Evolutionary conservation across 331 rosid genomes (phyloP).

Genomic region (Cydonia oblonga): DNA sequence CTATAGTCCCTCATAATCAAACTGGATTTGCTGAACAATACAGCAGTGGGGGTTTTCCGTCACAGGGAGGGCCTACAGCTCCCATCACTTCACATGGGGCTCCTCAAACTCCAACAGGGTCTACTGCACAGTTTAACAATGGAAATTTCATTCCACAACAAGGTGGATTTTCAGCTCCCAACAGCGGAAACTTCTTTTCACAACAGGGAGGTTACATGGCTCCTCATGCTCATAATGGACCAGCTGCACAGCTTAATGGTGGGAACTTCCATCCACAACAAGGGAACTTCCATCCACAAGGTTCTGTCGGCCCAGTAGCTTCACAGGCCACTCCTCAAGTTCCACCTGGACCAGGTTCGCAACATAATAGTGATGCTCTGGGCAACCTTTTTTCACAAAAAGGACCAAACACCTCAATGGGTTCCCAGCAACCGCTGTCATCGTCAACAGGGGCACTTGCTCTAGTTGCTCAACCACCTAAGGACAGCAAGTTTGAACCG

Average conservation of each 20-base stretch:
- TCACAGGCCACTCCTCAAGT: constrained; percentile 30
- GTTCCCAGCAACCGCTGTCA: constrained; percentile 29
- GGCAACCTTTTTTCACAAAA: constrained; percentile 35
- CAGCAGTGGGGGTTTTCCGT: constrained; percentile 37
- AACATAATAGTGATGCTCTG: constrained; percentile 22
- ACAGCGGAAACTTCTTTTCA: constrained; percentile 27
- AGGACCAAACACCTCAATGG: constrained; percentile 27
- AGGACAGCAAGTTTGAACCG: constrained; percentile 53
- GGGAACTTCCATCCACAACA: constrained; percentile 41
- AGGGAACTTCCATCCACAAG: constrained; percentile 39
- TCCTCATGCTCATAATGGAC: constrained; percentile 30
- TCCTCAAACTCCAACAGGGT: constrained; percentile 52
- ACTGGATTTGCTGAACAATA: constrained; percentile 44
- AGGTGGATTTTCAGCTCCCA: constrained; percentile 34
- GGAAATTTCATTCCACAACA: constrained; percentile 31
- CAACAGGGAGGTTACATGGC: constrained; percentile 40
- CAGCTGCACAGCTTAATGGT: constrained; percentile 34
- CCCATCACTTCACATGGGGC: constrained; percentile 38
- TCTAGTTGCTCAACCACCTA: constrained; percentile 44
- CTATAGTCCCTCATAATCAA: constrained; percentile 45
- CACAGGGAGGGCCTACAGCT: constrained; percentile 41
- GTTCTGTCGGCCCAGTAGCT: constrained; percentile 27
- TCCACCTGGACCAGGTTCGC: constrained; percentile 19
- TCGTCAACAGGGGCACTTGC: constrained; percentile 35
- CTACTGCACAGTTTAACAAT: constrained; percentile 25